phyloP scores from a whole-genome alignment of 257 asterid species.

The Nicotiana knightiana region DNA sequence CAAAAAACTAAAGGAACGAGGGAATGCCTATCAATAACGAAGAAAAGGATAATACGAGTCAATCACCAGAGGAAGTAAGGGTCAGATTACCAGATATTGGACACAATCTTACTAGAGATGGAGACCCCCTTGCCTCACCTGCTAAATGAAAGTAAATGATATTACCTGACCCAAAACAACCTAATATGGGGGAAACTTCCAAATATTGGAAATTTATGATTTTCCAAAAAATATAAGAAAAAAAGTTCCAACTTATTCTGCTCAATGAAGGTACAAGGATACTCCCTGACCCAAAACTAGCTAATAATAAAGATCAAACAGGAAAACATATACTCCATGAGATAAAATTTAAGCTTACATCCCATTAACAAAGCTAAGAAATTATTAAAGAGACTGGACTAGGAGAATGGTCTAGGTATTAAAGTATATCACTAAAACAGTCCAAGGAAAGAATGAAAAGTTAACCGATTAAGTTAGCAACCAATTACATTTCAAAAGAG shows the following conservation, averaged over 20 bases:
- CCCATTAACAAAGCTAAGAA: neutral
- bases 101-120: no score
- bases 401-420: neutral
- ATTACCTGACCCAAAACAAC: neutral
- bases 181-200: neutral
- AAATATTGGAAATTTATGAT: neutral
- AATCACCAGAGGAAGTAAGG: no score
- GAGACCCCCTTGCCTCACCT: neutral
- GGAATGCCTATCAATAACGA: no score
- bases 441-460: neutral
- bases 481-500: neutral
- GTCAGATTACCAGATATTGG: no score
- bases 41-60: no score
- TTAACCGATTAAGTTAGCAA: neutral
- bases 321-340: neutral
- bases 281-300: neutral
- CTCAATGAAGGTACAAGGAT: neutral
- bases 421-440: neutral
- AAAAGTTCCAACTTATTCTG: neutral
- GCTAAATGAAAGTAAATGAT: neutral
- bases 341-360: neutral
- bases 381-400: neutral
- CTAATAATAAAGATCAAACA: neutral
- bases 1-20: no score
- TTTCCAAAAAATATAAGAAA: neutral